Base-by-base conservation (phyloP, 106 monocot genomes). In the Dioscorea dumetorum region DNA sequence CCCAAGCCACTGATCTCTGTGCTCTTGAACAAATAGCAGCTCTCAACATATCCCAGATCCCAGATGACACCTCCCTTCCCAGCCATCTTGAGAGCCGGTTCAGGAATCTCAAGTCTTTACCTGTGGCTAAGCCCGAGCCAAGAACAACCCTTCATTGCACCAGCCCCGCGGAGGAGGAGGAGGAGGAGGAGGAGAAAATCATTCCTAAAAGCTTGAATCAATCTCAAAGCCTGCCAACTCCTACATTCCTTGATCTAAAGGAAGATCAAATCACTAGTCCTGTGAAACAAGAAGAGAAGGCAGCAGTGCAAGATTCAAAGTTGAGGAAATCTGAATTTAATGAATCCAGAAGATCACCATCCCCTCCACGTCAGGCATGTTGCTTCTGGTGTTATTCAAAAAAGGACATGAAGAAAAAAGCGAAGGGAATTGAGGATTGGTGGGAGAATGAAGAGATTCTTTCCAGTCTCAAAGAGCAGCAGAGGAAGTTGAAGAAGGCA, bases 11-110 rank as follows among this genome's bases (percentile, higher is more conserved):
- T 6, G 88, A 88, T 62, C 73, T 82, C 62, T 76, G 69, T 67
- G 72, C 74, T 15, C 81, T 88, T 41, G 84, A 88, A 51, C 84
- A 84, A 19, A 76, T 88, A 59, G 79, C 88, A 17, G 60, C 71
- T 54, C 84, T 88, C 79, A 88, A 88, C 84, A 82, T 78, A 50
- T 72, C 81, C 23, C 84, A 88, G 64, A 78, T 84, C 65, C 63
- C 80, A 22, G 59, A 56, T 19, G 71, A 68, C 64, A 58, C 79
- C 67, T 13, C 60, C 16, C 84, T 88, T 49, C 79, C 88, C 15
- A n/a, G 78, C 63, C 60, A 77, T 58, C 66, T 88, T 70, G 88
- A 88, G 16, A 33, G 71, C 62, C 81, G 84, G 5, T 85, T 84
- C 76, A 64, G 73, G 10, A 79, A 79, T 74, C 88, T 88, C 79